Base-by-base conservation (phyloP, 78 protist genomes). In the Dictyostelium purpureum region DNA sequence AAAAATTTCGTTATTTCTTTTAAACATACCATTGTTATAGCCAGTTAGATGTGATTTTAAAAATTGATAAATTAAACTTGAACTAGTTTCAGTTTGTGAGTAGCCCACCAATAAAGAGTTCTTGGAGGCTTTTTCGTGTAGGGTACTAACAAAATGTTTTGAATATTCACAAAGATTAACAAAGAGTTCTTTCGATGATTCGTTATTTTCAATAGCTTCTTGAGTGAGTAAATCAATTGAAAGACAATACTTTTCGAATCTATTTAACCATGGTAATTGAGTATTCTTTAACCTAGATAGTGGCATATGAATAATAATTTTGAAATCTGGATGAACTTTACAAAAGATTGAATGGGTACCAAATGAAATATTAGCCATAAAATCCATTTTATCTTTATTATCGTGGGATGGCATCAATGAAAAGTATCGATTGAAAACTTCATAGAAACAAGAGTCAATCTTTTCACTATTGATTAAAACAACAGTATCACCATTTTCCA, bases 381-480 rank as follows among this genome's bases (percentile, higher is more conserved):
- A 76, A 26, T 51, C 12, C 3, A n/a, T 49, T 19, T 54, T 47
- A 31, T 37, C 70, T 7, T 24, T 24, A 35, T 69, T 33, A n/a
- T 40, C 52, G 0, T 16, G 2, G 0, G 59, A 40, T 0, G 67
- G 70, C 6, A 63, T 24, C 1, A 51, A 3, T 11, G 26, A 12
- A 21, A 76, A 88, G 56, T 88, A 88, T 26, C 63, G 26, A 43
- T 88, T 88, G 66, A 88, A 77, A 5, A 88, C 94, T 6, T 88
- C 94, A 49, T 88, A 88, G 80, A 88, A 88, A 70, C 94, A 88
- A n/a, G 94, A 35, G 6, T 76, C 87, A n/a, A 88, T 77, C 47
- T 19, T 24, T 35, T 77, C 71, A 35, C 38, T 56, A 54, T 88
- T 88, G 21, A 88, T 87, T 37, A 88, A 31, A 14, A 88, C 89